Conservation (phyloP, 345 rosid species). For the Ceriops tagal region DNA sequence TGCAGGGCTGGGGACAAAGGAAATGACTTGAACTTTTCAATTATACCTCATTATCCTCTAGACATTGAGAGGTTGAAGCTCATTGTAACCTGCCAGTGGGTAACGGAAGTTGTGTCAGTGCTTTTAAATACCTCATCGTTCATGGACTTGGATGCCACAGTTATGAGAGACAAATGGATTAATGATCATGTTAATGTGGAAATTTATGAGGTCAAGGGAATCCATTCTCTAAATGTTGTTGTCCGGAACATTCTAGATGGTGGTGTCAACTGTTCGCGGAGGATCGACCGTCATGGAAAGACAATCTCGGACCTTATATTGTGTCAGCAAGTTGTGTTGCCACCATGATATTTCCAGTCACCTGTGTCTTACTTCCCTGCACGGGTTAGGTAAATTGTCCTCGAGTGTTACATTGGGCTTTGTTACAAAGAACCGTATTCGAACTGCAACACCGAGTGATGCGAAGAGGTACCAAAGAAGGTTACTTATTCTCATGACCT, state of each 20-base stretch:
- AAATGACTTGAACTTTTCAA: slow-evolving; percentile 71
- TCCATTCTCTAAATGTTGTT: slow-evolving; percentile 66
- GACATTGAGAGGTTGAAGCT: slow-evolving; percentile 60
- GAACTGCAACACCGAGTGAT: no score
- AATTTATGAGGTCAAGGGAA: slow-evolving; percentile 67
- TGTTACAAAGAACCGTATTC: no score
- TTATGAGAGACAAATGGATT: slow-evolving; percentile 33
- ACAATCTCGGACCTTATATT: slow-evolving; percentile 71
- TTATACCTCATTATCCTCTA: slow-evolving; percentile 62
- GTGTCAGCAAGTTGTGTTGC: slow-evolving; percentile 55
- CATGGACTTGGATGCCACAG: slow-evolving; percentile 29
- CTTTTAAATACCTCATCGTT: slow-evolving; percentile 49
- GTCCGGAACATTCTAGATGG: slow-evolving; percentile 81
- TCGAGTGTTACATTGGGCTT: no score
- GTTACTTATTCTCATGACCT: no score
- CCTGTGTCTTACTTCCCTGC: not conserved
- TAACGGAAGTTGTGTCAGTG: slow-evolving; percentile 52
- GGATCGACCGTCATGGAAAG: slow-evolving; percentile 88
- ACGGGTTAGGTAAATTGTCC: not conserved
- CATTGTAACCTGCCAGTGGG: slow-evolving; percentile 68
- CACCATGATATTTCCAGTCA: slow-evolving; percentile 25
- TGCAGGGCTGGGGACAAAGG: slow-evolving; percentile 87
- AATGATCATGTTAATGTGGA: slow-evolving; percentile 53
- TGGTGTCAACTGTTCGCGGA: slow-evolving; percentile 86
- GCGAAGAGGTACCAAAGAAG: no score